Conservation (phyloP, 192 early-diverging fungal genomes). For the Podila verticillata region DNA sequence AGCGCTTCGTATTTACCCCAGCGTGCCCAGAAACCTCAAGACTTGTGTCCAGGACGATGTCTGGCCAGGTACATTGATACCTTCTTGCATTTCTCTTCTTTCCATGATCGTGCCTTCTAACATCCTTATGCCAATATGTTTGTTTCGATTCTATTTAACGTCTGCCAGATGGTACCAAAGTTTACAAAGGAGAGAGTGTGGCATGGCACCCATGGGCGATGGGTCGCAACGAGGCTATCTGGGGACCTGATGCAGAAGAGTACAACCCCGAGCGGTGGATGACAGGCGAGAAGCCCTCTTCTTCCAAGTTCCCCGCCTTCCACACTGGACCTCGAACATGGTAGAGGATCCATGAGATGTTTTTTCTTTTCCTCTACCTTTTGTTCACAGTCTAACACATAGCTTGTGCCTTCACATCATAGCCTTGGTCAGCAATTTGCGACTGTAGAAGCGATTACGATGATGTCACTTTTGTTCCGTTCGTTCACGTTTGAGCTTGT, state of each 20-base stretch:
- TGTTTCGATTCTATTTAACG: too few species aligned
- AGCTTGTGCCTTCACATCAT: not conserved
- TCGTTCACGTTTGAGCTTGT: slow-evolving; percentile 29
- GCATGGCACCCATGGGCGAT: slow-evolving; percentile 52
- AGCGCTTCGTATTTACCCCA: slow-evolving; percentile 54
- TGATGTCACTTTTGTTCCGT: slow-evolving; percentile 30
- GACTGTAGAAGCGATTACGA: slow-evolving; percentile 36
- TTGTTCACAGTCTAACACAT: too few species aligned
- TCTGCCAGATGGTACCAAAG: slow-evolving; percentile 46
- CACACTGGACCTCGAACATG: slow-evolving; percentile 59
- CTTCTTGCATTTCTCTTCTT: too few species aligned
- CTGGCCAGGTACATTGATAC: slow-evolving; percentile 32
- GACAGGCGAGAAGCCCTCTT: slow-evolving; percentile 25
- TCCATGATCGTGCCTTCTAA: too few species aligned
- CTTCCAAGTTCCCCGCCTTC: slow-evolving; percentile 59
- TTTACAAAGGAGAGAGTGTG: slow-evolving; percentile 57
- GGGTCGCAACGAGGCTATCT: slow-evolving; percentile 50
- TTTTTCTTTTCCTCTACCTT: too few species aligned
- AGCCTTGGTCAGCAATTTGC: slow-evolving; percentile 44
- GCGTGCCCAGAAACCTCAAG: slow-evolving; percentile 60
- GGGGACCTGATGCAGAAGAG: slow-evolving; percentile 57
- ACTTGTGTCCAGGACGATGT: slow-evolving; percentile 59
- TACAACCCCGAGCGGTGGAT: slow-evolving; percentile 59
- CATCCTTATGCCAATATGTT: too few species aligned
- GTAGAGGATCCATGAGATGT: not conserved